phyloP scores from a whole-genome alignment of 2,329 filamentous ascomycete genomes.

The Alternaria sp. region DNA sequence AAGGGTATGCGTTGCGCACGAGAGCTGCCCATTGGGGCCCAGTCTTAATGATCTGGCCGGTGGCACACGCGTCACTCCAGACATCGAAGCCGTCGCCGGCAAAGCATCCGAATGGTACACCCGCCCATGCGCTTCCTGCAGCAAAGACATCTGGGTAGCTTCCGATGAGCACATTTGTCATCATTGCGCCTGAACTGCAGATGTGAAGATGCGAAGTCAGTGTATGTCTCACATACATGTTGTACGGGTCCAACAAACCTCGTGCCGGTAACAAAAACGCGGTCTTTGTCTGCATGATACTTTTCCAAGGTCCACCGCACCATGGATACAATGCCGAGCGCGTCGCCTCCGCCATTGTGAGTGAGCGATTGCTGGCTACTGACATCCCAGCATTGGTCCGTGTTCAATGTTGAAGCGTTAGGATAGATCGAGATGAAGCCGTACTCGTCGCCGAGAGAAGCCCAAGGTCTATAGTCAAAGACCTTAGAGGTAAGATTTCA shows the following conservation, averaged over 20 bases:
- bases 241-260: conserved; percentile 5
- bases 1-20: conserved; percentile 41
- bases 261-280: conserved; percentile 46
- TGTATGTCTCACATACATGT: neutral
- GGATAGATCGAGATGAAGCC: conserved; percentile 50
- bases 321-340: conserved; percentile 45
- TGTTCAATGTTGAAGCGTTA: conserved; percentile 33
- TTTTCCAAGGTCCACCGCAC: conserved; percentile 41
- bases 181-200: conserved; percentile 46
- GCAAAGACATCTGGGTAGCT: conserved; percentile 48
- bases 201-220: neutral
- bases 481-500: conserved; percentile 16
- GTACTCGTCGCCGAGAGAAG: conserved; percentile 40
- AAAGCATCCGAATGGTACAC: conserved; percentile 49
- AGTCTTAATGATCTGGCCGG: conserved; percentile 41
- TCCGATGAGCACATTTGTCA: conserved; percentile 46
- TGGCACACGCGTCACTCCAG: conserved; percentile 45
- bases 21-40: conserved; percentile 42
- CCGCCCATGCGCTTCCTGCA: conserved; percentile 45
- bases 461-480: conserved; percentile 40
- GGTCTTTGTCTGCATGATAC: conserved; percentile 38
- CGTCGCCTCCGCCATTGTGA: conserved; percentile 46
- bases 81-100: conserved; percentile 41
- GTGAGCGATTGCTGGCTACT: conserved; percentile 44
- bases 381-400: conserved; percentile 48